These are phyloP conservation scores for Mycena belliarum DNA, from an alignment of 768 basidiomycete genomes.

Conservation along the genomic window DNA sequence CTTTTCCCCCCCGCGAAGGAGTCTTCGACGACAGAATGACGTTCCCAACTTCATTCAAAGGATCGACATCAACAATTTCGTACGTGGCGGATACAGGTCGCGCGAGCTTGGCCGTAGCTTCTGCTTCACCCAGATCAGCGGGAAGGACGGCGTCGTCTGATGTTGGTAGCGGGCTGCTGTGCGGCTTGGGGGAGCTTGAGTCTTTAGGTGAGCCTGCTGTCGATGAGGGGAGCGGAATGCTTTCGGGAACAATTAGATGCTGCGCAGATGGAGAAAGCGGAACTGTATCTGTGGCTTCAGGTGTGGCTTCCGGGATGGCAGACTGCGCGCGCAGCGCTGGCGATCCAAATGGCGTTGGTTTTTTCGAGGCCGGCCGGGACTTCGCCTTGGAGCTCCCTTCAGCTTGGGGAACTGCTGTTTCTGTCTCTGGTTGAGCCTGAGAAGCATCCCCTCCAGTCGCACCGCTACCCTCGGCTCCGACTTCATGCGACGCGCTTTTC, in stretches of 20 bases:
- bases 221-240: slow-evolving; percentile 16
- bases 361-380: neutral
- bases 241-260: slow-evolving; percentile 6
- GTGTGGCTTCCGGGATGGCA: neutral
- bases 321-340: slow-evolving; percentile 4
- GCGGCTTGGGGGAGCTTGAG: slow-evolving; percentile 6
- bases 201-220: slow-evolving; percentile 8
- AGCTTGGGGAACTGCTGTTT: neutral
- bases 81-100: slow-evolving; percentile 1
- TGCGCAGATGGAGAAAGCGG: neutral
- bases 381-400: neutral
- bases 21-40: neutral
- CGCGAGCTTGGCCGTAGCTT: neutral
- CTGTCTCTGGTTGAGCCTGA: neutral
- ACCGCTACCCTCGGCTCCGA: neutral
- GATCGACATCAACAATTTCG: neutral
- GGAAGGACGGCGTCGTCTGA: slow-evolving; percentile 1
- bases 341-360: slow-evolving; percentile 2
- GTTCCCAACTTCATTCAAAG: neutral
- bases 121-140: neutral
- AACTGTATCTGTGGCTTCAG: neutral
- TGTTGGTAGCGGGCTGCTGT: slow-evolving; percentile 8
- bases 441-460: neutral
- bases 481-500: neutral
- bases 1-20: neutral